Evolutionary conservation across 2,329 filamentous ascomycete species (phyloP).

Genomic region (Macrophomina pseudophaseolina): DNA sequence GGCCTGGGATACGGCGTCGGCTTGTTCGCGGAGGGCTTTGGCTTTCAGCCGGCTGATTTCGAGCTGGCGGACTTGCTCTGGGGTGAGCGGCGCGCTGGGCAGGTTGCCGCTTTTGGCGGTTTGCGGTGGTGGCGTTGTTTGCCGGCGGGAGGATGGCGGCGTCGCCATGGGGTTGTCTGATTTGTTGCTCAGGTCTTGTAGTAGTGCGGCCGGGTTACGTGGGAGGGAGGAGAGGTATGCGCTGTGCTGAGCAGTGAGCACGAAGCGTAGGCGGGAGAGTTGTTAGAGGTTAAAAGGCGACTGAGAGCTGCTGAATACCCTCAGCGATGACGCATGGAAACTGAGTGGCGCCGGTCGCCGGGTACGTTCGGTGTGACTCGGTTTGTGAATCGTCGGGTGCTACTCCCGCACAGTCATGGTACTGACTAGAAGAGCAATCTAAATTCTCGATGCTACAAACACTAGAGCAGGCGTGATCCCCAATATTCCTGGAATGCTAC

Average conservation of each 20-base stretch:
- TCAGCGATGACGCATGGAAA: slow-evolving; percentile 1
- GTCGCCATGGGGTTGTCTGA: slow-evolving; percentile 37
- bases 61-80: slow-evolving; percentile 65
- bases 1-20: slow-evolving; percentile 54
- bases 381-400: too few species aligned
- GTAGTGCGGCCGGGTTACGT: too few species aligned
- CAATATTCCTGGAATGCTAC: too few species aligned
- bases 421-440: too few species aligned
- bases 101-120: slow-evolving; percentile 43
- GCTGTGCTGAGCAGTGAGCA: background rate
- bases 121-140: slow-evolving; percentile 55
- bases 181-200: background rate
- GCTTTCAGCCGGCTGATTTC: slow-evolving; percentile 87
- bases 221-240: too few species aligned
- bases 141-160: slow-evolving; percentile 36
- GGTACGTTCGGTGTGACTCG: background rate
- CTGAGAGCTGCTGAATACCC: background rate
- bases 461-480: too few species aligned
- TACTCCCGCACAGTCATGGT: too few species aligned
- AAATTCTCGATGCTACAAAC: too few species aligned
- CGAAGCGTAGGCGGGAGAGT: background rate
- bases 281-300: background rate
- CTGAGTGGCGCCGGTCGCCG: background rate
- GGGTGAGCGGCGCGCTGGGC: slow-evolving; percentile 57
- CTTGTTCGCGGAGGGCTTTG: slow-evolving; percentile 80